Evolutionary conservation across 2,329 filamentous ascomycete species (phyloP).

Genomic region (Capronia americana): DNA sequence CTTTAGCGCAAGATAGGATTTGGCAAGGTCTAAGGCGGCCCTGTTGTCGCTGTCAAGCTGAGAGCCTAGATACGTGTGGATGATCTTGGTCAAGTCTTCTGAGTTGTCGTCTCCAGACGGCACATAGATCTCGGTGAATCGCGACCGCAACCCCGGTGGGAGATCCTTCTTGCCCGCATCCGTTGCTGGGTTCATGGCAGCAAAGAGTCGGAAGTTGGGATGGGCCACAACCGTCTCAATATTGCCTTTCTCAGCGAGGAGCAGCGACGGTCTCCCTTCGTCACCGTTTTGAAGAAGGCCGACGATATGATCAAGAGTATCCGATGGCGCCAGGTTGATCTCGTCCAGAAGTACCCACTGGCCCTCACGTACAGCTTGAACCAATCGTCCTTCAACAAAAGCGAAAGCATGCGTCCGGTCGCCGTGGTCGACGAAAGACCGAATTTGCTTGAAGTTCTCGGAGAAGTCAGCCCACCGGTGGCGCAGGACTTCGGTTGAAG

Average conservation of each 20-base stretch:
- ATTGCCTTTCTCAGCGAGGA: slow-evolving; percentile 91
- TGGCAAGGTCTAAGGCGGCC: slow-evolving; percentile 79
- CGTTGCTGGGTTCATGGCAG: slow-evolving; percentile 98
- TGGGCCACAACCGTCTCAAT: slow-evolving; percentile 90
- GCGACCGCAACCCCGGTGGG: slow-evolving; percentile 82
- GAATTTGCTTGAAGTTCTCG: slow-evolving; percentile 75
- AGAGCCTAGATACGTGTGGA: slow-evolving; percentile 82
- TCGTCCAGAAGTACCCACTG: slow-evolving; percentile 98
- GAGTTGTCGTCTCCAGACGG: slow-evolving; percentile 85
- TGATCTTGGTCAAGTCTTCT: slow-evolving; percentile 85
- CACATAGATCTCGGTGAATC: slow-evolving; percentile 96
- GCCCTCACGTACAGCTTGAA: slow-evolving; percentile 93
- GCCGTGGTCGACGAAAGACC: slow-evolving; percentile 74
- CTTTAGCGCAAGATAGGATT: slow-evolving; percentile 88
- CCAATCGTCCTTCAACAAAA: slow-evolving; percentile 93
- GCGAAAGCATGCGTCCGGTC: slow-evolving; percentile 87
- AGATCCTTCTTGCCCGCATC: slow-evolving; percentile 96
- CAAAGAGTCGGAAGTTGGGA: slow-evolving; percentile 93
- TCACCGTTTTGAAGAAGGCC: slow-evolving; percentile 80
- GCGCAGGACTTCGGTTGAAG: slow-evolving; percentile 61
- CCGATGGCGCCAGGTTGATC: slow-evolving; percentile 93
- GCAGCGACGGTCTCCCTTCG: slow-evolving; percentile 75
- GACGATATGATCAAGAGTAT: slow-evolving; percentile 91
- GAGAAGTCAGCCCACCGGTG: slow-evolving; percentile 83
- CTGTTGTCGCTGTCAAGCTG: slow-evolving; percentile 74